A percentile compares a stretch with the other conserved stretches of the same genome.
Conservation (phyloP, 2,329 filamentous ascomycete genomes). For the Exophiala xenobiotica region DNA sequence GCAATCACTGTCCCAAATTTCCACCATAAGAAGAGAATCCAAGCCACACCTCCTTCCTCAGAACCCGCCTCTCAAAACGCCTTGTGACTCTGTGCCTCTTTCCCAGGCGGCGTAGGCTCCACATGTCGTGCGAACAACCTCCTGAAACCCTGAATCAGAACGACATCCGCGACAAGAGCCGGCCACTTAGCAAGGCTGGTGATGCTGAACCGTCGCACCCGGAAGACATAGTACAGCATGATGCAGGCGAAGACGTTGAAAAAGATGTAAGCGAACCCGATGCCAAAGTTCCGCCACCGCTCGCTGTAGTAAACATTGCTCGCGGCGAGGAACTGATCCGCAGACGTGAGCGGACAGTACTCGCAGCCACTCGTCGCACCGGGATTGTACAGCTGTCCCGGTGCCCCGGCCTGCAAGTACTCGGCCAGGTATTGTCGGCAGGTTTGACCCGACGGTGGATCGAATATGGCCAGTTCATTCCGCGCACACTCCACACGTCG, state of each 20-base stretch:
- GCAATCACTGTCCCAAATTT: too few relatives aligned
- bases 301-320: conserved; percentile 57
- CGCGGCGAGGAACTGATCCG: conserved; percentile 42
- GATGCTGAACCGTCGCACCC: conserved; percentile 33
- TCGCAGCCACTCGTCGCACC: conserved; percentile 55
- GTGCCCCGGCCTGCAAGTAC: conserved; percentile 52
- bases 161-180: conserved; percentile 16
- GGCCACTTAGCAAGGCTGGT: conserved; percentile 19
- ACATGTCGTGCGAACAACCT: conserved; percentile 20
- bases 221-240: conserved; percentile 53
- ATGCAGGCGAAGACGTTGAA: conserved; percentile 63
- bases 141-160: conserved; percentile 18
- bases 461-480: conserved; percentile 59
- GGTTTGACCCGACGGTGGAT: conserved; percentile 57
- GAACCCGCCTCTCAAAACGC: conserved; percentile 7
- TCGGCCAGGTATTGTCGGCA: conserved; percentile 60
- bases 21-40: background rate
- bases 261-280: conserved; percentile 70
- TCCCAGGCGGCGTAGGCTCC: conserved; percentile 22
- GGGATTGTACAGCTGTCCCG: conserved; percentile 59
- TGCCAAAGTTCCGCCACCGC: conserved; percentile 80
- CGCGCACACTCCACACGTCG: conserved; percentile 63
- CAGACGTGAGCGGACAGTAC: conserved; percentile 42
- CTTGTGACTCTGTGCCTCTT: conserved; percentile 22
- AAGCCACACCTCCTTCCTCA: background rate